Conservation (phyloP, 2,329 filamentous ascomycete genomes). For the Fusarium redolens region DNA sequence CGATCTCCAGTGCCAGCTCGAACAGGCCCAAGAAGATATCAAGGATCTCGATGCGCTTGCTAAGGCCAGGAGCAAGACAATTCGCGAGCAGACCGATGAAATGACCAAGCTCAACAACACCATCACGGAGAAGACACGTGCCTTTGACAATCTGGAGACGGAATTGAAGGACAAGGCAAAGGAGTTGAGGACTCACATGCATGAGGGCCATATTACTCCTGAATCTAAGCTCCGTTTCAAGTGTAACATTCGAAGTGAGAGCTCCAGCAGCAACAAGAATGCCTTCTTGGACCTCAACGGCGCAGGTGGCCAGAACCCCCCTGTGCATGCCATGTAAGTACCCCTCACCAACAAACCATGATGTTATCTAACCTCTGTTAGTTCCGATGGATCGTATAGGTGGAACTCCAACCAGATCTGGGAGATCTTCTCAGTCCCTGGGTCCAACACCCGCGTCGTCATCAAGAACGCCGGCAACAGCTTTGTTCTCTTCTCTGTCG, state of each 20-base stretch:
- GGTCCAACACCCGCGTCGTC: not conserved
- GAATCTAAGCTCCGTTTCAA: not conserved
- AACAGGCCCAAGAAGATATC: not conserved
- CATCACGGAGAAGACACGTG: not conserved
- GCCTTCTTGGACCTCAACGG: not conserved
- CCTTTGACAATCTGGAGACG: not conserved
- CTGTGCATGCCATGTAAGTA: not conserved
- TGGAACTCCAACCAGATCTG: not conserved
- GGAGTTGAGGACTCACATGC: not conserved
- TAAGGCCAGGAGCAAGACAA: not conserved
- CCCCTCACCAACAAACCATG: rapidly evolving
- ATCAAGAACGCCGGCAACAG: not conserved
- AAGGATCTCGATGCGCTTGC: not conserved
- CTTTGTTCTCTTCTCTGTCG: not conserved
- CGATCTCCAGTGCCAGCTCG: not conserved
- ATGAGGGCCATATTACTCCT: not conserved
- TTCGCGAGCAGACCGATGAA: rapidly evolving
- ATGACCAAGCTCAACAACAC: not conserved
- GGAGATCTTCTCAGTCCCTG: not conserved
- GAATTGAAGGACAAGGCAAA: not conserved
- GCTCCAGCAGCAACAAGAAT: not conserved
- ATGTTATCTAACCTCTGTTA: rapidly evolving
- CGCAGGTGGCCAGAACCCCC: not conserved
- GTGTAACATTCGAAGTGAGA: not conserved
- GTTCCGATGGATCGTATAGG: not conserved